Evolutionary conservation across 2,329 filamentous ascomycete genomes (phyloP).

Genomic region (Fonsecaea monophora): DNA sequence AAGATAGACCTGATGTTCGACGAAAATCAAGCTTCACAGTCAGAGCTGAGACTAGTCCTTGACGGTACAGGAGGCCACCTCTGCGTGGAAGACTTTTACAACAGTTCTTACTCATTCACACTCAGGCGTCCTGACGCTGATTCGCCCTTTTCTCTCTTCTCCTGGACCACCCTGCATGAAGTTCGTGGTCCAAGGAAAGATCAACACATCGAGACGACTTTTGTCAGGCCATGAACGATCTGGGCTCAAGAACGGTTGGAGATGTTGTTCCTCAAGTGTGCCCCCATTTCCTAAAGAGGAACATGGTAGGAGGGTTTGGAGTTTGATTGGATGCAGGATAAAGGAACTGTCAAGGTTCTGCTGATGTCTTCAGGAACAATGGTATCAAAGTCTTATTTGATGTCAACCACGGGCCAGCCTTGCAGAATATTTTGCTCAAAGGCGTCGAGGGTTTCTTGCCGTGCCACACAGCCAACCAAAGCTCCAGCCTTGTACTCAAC

Average conservation of each 20-base stretch:
- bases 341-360: too few relatives aligned
- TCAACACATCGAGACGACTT: conserved; percentile 52
- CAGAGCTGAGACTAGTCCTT: conserved; percentile 39
- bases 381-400: too few relatives aligned
- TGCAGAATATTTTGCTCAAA: too few relatives aligned
- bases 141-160: conserved; percentile 20
- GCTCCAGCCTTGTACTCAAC: too few relatives aligned
- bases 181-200: conserved; percentile 55
- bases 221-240: conserved; percentile 41
- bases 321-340: too few relatives aligned
- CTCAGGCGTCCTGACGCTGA: conserved; percentile 44
- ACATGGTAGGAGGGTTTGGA: not conserved
- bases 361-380: too few relatives aligned
- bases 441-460: too few relatives aligned
- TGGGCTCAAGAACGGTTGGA: not conserved
- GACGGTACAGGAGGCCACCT: conserved; percentile 52
- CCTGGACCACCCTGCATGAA: conserved; percentile 54
- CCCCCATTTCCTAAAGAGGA: not conserved
- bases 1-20: conserved; percentile 44
- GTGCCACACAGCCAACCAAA: too few relatives aligned
- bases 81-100: conserved; percentile 56
- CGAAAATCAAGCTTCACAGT: conserved; percentile 32
- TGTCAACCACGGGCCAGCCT: too few relatives aligned
- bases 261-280: not conserved
- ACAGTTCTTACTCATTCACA: conserved; percentile 53